Base-by-base conservation (phyloP, 495 filamentous ascomycete genomes). In the Penicillium samsonianum region DNA sequence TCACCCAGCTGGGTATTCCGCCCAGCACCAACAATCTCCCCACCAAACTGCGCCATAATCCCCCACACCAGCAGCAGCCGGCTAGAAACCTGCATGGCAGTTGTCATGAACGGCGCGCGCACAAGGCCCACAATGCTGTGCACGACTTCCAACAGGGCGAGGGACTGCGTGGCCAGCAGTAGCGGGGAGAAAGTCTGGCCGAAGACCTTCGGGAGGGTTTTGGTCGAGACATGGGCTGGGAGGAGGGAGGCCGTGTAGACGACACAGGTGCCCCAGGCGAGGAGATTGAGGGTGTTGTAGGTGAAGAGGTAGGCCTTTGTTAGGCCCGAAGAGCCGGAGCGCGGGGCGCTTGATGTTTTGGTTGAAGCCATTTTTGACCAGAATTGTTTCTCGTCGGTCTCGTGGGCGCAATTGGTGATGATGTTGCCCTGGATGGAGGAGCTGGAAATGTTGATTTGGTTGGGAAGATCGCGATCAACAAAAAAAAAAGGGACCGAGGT, bases 41-140 rank as follows among this genome's bases (percentile, higher is more conserved):
- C 61, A 14, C 61, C 68, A 23, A 91, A 95, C 40, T 73, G 78
- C 64, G 76, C 74, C 61, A 87, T 80, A 47, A 98, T 77, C 23
- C 83, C 87, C 90, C 91, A 96, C 47, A 96, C 85, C 43, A 98
- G 84, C 44, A 96, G 80, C 55, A 96, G 77, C 11, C 93, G 89
- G 47, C 80, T 86, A 17, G 87, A 80, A 44, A 97, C 91, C 73
- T 98, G 93, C 81, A 96, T 88, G n/a, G 80, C 70, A 10, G 93
- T 96, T 3, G 93, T 98, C 58, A 84, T 62, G 71, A 97, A 61
- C 1, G 92, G 91, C 8, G 92, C 87, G 61, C 92, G 88, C 53
- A 96, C 90, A 60, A 96, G 67, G 43, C 92, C 88, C 84, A 69
- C 20, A 2, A 74, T 51, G 35, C 90, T 85, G 75, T 98, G 94